Percentiles rank a stretch among this genome's conserved stretches.
phyloP scores from a whole-genome alignment of 2,329 filamentous ascomycete species.

The Tolypocladium paradoxum region DNA sequence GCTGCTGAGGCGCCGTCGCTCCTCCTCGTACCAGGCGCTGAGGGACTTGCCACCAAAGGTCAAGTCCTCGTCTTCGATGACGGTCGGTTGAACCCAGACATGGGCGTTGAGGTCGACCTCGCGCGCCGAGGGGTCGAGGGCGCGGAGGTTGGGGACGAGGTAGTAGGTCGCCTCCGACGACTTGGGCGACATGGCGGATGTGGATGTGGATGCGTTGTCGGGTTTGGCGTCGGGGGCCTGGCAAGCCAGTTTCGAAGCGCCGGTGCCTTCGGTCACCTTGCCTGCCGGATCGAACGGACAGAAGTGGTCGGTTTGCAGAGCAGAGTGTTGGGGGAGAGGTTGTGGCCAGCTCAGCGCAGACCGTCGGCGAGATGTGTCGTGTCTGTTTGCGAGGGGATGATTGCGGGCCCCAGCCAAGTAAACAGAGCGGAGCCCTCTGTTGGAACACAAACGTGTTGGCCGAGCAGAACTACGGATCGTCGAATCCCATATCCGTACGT shows the following conservation, averaged over 20 bases:
- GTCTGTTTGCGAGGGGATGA: neutral
- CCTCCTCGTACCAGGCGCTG: conserved; percentile 49
- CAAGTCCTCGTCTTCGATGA: conserved; percentile 51
- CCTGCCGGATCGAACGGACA: neutral
- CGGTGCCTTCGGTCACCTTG: neutral
- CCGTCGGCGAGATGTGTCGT: neutral
- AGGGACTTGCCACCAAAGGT: conserved; percentile 51
- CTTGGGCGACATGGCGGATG: conserved; percentile 5
- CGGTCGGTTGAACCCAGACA: conserved; percentile 41
- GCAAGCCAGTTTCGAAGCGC: neutral
- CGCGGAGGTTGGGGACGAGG: conserved; percentile 21
- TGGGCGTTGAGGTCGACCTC: conserved; percentile 23
- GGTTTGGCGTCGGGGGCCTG: neutral
- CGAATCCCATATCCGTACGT: neutral
- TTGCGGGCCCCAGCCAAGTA: neutral
- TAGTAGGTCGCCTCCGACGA: conserved; percentile 15
- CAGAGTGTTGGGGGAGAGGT: neutral
- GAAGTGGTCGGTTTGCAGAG: neutral
- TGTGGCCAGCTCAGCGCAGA: neutral
- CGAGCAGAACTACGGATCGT: neutral
- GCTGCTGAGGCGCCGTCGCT: conserved; percentile 23
- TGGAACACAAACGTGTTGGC: neutral
- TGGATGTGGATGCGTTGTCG: neutral
- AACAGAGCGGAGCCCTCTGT: neutral
- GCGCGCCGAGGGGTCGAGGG: conserved; percentile 19